Evolutionary conservation across 371 early-diverging fungal species (phyloP).

Genomic region (Mucor piriformis): DNA sequence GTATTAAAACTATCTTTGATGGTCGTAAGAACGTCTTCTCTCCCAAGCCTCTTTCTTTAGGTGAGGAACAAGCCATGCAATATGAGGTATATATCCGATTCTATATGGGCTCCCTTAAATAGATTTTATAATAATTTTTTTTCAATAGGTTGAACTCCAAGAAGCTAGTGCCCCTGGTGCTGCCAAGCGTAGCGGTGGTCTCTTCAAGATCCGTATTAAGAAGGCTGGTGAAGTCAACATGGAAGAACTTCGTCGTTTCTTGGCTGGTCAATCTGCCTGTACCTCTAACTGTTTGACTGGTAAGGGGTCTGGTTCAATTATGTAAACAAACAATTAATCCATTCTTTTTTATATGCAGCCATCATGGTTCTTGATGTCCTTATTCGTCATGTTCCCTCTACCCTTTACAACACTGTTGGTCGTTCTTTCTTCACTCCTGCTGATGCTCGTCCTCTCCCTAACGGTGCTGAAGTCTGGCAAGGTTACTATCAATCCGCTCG

Average conservation of each 20-base stretch:
- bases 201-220: constrained; percentile 61
- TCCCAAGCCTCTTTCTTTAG: constrained; percentile 42
- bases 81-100: constrained; percentile 38
- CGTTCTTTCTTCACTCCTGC: constrained; percentile 88
- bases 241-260: constrained; percentile 56
- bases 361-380: constrained; percentile 86
- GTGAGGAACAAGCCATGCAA: constrained; percentile 40
- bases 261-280: constrained; percentile 43
- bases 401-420: constrained; percentile 76
- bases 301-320: constrained; percentile 15
- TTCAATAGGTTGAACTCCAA: constrained; percentile 42
- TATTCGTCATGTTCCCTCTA: constrained; percentile 78
- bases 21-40: constrained; percentile 56
- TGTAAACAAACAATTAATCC: background rate
- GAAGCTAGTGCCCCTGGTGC: constrained; percentile 15
- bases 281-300: constrained; percentile 54
- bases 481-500: constrained; percentile 91
- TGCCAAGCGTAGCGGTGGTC: constrained; percentile 30
- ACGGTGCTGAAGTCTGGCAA: constrained; percentile 91
- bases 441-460: constrained; percentile 62
- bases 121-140: background rate
- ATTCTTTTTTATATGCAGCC: constrained; percentile 37
- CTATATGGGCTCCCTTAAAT: too few relatives aligned
- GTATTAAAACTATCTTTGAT: constrained; percentile 52
- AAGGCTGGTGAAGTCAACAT: constrained; percentile 64